phyloP scores from a whole-genome alignment of 1,139 yeast genomes.

The Zygoascus hellenicus region DNA sequence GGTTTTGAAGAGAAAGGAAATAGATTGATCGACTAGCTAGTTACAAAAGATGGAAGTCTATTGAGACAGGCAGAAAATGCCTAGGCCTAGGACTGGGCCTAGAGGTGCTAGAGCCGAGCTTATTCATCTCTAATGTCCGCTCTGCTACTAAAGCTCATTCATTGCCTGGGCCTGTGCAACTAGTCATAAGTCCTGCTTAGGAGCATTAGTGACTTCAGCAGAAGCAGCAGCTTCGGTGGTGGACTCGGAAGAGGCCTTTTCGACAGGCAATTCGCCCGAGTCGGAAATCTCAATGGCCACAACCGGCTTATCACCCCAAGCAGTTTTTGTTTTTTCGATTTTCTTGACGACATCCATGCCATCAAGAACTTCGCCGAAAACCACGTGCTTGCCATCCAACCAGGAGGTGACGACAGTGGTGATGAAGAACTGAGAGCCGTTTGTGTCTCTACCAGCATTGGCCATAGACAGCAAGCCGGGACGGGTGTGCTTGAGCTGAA shows the following conservation, averaged over 20 bases:
- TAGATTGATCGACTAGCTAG: not conserved
- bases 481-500: conserved; percentile 67
- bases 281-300: conserved; percentile 67
- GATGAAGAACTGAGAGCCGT: conserved; percentile 93
- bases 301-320: conserved; percentile 63
- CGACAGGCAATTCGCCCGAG: conserved; percentile 59
- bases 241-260: conserved; percentile 13
- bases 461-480: conserved; percentile 91
- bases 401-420: conserved; percentile 87
- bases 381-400: conserved; percentile 95
- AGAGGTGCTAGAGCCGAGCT: not conserved
- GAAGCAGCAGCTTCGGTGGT: conserved; percentile 11
- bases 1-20: not conserved
- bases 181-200: conserved; percentile 20
- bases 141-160: conserved; percentile 9
- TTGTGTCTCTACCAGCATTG: conserved; percentile 93
- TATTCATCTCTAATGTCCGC: not conserved
- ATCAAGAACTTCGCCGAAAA: conserved; percentile 87
- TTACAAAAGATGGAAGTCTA: not conserved
- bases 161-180: conserved; percentile 15
- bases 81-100: too few species aligned
- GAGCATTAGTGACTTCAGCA: conserved; percentile 14
- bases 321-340: conserved; percentile 71
- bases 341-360: conserved; percentile 72
- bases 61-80: too few species aligned